Percentiles rank a stretch among this genome's conserved stretches.
Conservation (phyloP, 495 filamentous ascomycete species). For the Aspergillus wentii region DNA sequence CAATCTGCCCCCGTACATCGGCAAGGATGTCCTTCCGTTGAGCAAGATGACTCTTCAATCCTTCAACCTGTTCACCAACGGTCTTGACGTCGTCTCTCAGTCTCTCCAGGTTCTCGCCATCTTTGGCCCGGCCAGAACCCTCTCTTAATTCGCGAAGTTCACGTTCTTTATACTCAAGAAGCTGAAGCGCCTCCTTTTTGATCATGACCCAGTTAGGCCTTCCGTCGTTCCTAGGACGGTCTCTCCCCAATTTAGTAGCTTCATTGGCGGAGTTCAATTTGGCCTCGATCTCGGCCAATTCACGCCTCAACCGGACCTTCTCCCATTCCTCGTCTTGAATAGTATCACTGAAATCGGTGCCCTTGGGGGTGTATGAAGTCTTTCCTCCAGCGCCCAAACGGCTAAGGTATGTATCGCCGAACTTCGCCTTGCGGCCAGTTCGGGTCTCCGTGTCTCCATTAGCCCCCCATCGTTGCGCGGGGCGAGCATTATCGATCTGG, state of each 20-base stretch:
- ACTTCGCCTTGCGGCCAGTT: slow-evolving; percentile 88
- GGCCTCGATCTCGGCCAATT: slow-evolving; percentile 79
- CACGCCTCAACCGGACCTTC: slow-evolving; percentile 89
- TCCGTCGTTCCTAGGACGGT: slow-evolving; percentile 51
- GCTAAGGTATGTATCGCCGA: slow-evolving; percentile 92
- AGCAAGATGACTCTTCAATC: slow-evolving; percentile 45
- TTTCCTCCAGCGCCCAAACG: slow-evolving; percentile 82
- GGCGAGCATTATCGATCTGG: slow-evolving; percentile 69
- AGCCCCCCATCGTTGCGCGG: slow-evolving; percentile 62
- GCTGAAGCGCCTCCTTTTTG: slow-evolving; percentile 86
- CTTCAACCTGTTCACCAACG: slow-evolving; percentile 49
- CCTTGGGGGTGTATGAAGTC: slow-evolving; percentile 59
- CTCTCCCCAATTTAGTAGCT: slow-evolving; percentile 52
- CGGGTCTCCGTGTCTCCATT: slow-evolving; percentile 65
- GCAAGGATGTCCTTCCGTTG: slow-evolving; percentile 37
- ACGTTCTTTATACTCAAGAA: slow-evolving; percentile 58
- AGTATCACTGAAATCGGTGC: slow-evolving; percentile 80
- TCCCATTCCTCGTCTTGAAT: slow-evolving; percentile 88
- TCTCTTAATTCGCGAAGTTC: slow-evolving; percentile 43
- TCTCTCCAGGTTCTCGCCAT: slow-evolving; percentile 37
- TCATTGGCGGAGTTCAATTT: slow-evolving; percentile 75
- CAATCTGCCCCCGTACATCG: slow-evolving; percentile 41
- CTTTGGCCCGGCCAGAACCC: slow-evolving; percentile 39
- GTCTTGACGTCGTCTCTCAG: slow-evolving; percentile 41
- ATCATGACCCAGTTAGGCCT: slow-evolving; percentile 63